Conservation (phyloP, 495 filamentous ascomycete species). For the Penicillium argentinense region DNA sequence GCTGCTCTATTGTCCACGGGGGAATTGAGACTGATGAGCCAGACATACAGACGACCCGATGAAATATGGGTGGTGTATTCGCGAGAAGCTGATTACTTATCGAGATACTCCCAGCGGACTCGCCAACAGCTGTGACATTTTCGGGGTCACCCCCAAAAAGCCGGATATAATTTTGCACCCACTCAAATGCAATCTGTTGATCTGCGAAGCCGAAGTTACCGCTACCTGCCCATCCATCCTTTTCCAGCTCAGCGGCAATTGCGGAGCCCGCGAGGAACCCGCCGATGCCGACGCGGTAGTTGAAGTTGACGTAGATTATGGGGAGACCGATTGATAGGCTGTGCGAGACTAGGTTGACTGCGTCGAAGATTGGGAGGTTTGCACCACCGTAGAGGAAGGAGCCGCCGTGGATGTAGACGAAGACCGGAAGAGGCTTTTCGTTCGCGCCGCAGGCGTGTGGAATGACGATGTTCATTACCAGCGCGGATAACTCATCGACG, state of each 20-base stretch:
- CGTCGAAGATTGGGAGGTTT: slow-evolving; percentile 31
- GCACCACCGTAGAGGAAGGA: slow-evolving; percentile 31
- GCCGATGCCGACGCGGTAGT: slow-evolving; percentile 31
- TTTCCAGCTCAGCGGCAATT: slow-evolving; percentile 19
- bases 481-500: slow-evolving; percentile 25
- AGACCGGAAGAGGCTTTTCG: slow-evolving; percentile 17
- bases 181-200: slow-evolving; percentile 31
- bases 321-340: slow-evolving; percentile 19
- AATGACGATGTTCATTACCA: slow-evolving; percentile 34
- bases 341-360: slow-evolving; percentile 27
- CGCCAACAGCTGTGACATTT: slow-evolving; percentile 63
- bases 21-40: slow-evolving; percentile 23
- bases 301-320: slow-evolving; percentile 30
- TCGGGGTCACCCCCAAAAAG: slow-evolving; percentile 62
- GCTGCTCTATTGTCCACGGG: slow-evolving; percentile 25
- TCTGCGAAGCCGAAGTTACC: slow-evolving; percentile 38
- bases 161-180: slow-evolving; percentile 45
- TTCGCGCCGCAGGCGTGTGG: slow-evolving; percentile 7
- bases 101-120: slow-evolving; percentile 63
- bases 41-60: slow-evolving; percentile 32
- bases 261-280: slow-evolving; percentile 27
- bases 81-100: slow-evolving; percentile 57
- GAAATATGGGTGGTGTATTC: slow-evolving; percentile 18
- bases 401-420: slow-evolving; percentile 33
- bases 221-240: slow-evolving; percentile 20